Evolutionary conservation across 2,329 filamentous ascomycete species (phyloP).

Genomic region (Clarireedia sp.): DNA sequence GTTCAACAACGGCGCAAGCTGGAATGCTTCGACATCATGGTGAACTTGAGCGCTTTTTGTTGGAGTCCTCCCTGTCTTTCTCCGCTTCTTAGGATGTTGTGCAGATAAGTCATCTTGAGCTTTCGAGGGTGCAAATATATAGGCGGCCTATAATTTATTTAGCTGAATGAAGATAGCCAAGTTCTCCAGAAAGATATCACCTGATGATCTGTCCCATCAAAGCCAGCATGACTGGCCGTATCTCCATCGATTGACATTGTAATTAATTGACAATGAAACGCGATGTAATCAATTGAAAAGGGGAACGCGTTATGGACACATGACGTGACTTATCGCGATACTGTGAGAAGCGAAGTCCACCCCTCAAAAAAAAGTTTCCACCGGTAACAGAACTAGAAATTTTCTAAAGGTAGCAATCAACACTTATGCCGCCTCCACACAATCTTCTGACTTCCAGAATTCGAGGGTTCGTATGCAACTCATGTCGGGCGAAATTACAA

Average conservation of each 20-base stretch:
- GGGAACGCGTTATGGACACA: slow-evolving; percentile 11
- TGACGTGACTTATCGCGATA: not conserved
- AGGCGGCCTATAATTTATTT: slow-evolving; percentile 28
- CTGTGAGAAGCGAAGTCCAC: slow-evolving; percentile 7
- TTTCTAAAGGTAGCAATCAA: slow-evolving; percentile 11
- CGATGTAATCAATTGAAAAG: not conserved
- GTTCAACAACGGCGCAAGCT: slow-evolving; percentile 47
- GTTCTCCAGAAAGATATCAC: slow-evolving; percentile 13
- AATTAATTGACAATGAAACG: not conserved
- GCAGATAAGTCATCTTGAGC: slow-evolving; percentile 14
- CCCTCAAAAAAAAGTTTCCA: slow-evolving; percentile 6
- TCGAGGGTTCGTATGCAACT: slow-evolving; percentile 28
- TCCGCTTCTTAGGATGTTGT: slow-evolving; percentile 30
- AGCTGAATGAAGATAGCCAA: not conserved
- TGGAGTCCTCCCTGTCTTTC: slow-evolving; percentile 26
- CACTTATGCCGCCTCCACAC: slow-evolving; percentile 28
- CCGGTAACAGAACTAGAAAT: not conserved
- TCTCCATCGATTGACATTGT: slow-evolving; percentile 28
- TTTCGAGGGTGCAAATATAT: slow-evolving; percentile 29
- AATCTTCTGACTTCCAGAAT: slow-evolving; percentile 20
- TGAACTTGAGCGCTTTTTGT: slow-evolving; percentile 1
- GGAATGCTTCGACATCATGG: slow-evolving; percentile 1
- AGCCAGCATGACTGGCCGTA: slow-evolving; percentile 19
- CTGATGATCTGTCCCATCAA: slow-evolving; percentile 29
- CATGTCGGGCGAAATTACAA: slow-evolving; percentile 27